Percentiles rank a stretch among this genome's conserved stretches.
Conservation (phyloP, 305 asterid genomes). For the Striga hermonthica region DNA sequence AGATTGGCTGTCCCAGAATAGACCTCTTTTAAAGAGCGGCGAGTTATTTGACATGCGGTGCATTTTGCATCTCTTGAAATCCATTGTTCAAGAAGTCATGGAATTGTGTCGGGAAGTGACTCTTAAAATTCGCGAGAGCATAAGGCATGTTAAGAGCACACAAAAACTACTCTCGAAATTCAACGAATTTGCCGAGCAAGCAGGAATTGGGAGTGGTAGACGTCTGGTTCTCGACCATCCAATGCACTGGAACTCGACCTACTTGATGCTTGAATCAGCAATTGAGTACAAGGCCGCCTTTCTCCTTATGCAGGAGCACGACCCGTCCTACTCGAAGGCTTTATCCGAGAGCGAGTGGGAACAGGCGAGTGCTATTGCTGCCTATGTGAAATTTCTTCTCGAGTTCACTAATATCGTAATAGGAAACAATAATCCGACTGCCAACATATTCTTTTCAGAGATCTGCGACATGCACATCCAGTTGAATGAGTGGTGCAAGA, state of each 20-base stretch:
- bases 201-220: conserved; percentile 50
- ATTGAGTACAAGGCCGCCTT: conserved; percentile 62
- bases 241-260: conserved; percentile 72
- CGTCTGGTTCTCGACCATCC: conserved; percentile 66
- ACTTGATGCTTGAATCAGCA: conserved; percentile 78
- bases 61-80: conserved; percentile 66
- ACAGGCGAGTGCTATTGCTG: conserved; percentile 46
- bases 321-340: conserved; percentile 55
- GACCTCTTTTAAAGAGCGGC: conserved; percentile 66
- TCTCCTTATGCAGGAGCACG: conserved; percentile 57
- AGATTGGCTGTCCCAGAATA: conserved; percentile 70
- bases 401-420: conserved; percentile 56
- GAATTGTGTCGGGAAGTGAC: conserved; percentile 56
- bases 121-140: conserved; percentile 63
- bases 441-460: conserved; percentile 73
- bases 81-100: conserved; percentile 63
- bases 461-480: conserved; percentile 80
- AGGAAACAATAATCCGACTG: conserved; percentile 57
- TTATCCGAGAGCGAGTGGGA: conserved; percentile 85
- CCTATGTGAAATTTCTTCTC: conserved; percentile 60
- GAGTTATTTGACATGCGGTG: conserved; percentile 76
- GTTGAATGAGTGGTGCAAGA: conserved; percentile 79
- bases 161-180: conserved; percentile 60
- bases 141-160: conserved; percentile 67
- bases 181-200: conserved; percentile 62